Evolutionary conservation across 106 monocot genomes (phyloP).

Genomic region (Vanilla planifolia): DNA sequence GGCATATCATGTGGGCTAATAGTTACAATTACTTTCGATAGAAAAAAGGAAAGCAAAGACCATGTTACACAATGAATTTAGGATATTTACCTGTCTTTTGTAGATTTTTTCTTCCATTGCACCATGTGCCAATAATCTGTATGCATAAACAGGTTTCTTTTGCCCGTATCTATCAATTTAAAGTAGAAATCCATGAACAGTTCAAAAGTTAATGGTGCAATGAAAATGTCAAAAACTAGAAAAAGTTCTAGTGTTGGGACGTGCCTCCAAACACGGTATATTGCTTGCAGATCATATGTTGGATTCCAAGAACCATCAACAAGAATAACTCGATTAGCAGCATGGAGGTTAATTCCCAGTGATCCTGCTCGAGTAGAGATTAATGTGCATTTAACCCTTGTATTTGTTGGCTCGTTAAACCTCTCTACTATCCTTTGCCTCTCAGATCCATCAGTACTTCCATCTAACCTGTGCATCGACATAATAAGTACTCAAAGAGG

Average conservation of each 20-base stretch:
- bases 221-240: background rate
- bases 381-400: slow-evolving; percentile 80
- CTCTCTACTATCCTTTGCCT: slow-evolving; percentile 91
- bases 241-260: slow-evolving; percentile 8
- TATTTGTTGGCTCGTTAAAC: slow-evolving; percentile 85
- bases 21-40: background rate
- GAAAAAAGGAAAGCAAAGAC: too few relatives aligned
- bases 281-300: slow-evolving; percentile 94
- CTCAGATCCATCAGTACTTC: slow-evolving; percentile 75
- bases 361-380: slow-evolving; percentile 97
- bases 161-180: slow-evolving; percentile 79
- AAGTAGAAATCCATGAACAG: background rate
- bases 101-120: slow-evolving; percentile 99
- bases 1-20: background rate
- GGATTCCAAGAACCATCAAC: slow-evolving; percentile 99
- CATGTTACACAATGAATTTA: background rate
- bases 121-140: slow-evolving; percentile 87
- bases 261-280: slow-evolving; percentile 96
- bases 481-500: background rate
- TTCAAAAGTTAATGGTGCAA: background rate
- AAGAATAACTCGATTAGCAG: slow-evolving; percentile 90
- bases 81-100: slow-evolving; percentile 72
- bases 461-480: slow-evolving; percentile 67
- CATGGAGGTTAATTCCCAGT: slow-evolving; percentile 90
- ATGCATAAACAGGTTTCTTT: slow-evolving; percentile 91